phyloP scores from a whole-genome alignment of 2,329 filamentous ascomycete species.

The Aspergillus sp. region DNA sequence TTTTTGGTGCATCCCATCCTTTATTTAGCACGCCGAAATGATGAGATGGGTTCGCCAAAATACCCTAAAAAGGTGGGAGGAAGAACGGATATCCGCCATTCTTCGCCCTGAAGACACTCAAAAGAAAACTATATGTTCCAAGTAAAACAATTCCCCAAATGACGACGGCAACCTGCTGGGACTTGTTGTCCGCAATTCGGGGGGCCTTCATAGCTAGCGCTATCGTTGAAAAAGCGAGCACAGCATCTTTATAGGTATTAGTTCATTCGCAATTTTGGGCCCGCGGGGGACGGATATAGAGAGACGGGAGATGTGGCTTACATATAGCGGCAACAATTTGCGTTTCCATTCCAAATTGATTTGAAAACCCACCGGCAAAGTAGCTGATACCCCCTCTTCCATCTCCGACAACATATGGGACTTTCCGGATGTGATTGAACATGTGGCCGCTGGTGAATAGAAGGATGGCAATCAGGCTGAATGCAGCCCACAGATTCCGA shows the following conservation, averaged over 20 bases:
- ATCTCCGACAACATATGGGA: constrained; percentile 86
- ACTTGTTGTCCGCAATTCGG: constrained; percentile 73
- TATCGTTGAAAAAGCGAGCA: constrained; percentile 87
- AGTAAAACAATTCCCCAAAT: constrained; percentile 77
- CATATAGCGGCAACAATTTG: constrained; percentile 93
- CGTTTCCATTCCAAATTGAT: constrained; percentile 89
- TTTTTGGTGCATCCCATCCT: neutral
- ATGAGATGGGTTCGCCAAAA: neutral
- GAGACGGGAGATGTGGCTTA: constrained; percentile 52
- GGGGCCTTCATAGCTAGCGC: constrained; percentile 89
- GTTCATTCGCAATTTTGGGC: constrained; percentile 1
- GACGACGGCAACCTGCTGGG: constrained; percentile 78
- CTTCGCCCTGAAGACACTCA: constrained; percentile 92
- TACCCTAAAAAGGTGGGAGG: constrained; percentile 75
- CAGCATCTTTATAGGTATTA: constrained; percentile 57
- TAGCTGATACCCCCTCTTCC: constrained; percentile 84
- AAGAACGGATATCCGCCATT: constrained; percentile 94
- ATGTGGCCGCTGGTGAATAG: constrained; percentile 96
- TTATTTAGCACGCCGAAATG: neutral
- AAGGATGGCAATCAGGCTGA: constrained; percentile 84
- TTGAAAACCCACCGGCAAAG: constrained; percentile 89
- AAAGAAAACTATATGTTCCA: constrained; percentile 85
- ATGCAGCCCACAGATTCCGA: constrained; percentile 88
- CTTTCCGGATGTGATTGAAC: constrained; percentile 98
- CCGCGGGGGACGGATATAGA: neutral